Evolutionary conservation across 73 alveolate species (phyloP), one percentile per base, ranked within the genome.

Genomic region (Symbiodinium natans): DNA sequence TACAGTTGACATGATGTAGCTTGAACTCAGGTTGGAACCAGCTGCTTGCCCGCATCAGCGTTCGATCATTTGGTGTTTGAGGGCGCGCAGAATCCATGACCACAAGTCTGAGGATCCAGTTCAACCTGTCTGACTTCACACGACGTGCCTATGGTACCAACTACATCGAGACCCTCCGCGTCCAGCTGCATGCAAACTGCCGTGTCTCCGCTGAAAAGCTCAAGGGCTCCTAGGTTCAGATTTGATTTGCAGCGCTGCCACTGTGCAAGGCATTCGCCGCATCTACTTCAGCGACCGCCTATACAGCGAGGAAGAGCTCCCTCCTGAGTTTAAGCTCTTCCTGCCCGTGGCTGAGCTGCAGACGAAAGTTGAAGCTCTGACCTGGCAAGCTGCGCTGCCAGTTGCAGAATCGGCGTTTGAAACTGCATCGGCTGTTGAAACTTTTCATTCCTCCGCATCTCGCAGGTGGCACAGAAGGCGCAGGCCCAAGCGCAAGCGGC

Each of bases 121-220:
- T 99, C 99, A 99, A 99, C 92, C 83, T 99, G 87, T 99, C 99
- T 86, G 99, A 99, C 99, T 99, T 99, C 99, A 99, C 99, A 73
- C 99, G 99, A 68, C 98, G 98, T 21, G 99, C 99, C 75, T 99
- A 97, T 59, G 99, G 99, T 43, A 99, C 99, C 42, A 99, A 99
- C 95, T 99, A 99, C 99, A 85, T 99, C 77, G 99, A 99, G 98
- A 92, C 99, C 29, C 92, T 99, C 59, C 99, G 99, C 36, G 99
- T 99, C 68, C 99, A 99, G 99, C 99, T 99, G 74, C 99, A 99
- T 88, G 99, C 99, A 56, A 99, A 99, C 92, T 99, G 99, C 93
- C 97, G 99, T 41, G 36, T 8, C 89, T 27, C 36, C 31, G 41
- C 40, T 73, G 84, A 10, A 10, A 59, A 13, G 33, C 15, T 59